A percentile compares a stretch with the other conserved stretches of the same genome.
Conservation (phyloP, 495 filamentous ascomycete species). For the Penicillium subrubescens region DNA sequence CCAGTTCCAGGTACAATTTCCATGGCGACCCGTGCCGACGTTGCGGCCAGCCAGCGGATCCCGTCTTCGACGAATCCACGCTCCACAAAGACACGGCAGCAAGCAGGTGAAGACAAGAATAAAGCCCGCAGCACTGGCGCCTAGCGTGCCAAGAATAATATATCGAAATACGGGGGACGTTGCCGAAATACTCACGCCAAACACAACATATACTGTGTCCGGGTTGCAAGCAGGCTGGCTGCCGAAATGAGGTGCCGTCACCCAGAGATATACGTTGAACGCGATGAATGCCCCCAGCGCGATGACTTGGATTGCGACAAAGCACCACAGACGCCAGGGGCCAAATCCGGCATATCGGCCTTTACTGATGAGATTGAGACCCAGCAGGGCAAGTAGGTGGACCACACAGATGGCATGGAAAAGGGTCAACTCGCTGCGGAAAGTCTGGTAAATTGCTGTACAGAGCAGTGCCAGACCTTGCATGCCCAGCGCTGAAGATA, state of each 20-base stretch:
- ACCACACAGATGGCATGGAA: constrained; percentile 26
- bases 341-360: constrained; percentile 21
- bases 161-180: constrained; percentile 22
- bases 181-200: constrained; percentile 21
- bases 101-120: constrained; percentile 14
- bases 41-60: not conserved
- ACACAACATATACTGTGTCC: constrained; percentile 19
- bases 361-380: constrained; percentile 21
- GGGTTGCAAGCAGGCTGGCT: constrained; percentile 17
- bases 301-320: constrained; percentile 15
- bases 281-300: constrained; percentile 17
- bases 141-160: constrained; percentile 18
- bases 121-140: constrained; percentile 8
- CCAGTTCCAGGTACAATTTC: constrained; percentile 8
- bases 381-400: constrained; percentile 20
- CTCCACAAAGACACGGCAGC: constrained; percentile 16
- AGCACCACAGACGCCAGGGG: constrained; percentile 20
- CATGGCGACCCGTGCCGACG: not conserved
- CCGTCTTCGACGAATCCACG: not conserved
- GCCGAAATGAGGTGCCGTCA: constrained; percentile 19
- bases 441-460: constrained; percentile 24
- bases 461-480: constrained; percentile 24
- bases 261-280: constrained; percentile 23
- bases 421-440: constrained; percentile 19
- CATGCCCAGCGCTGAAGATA: constrained; percentile 22